Conservation (phyloP, 257 asterid species). For the Primulina tabacum region DNA sequence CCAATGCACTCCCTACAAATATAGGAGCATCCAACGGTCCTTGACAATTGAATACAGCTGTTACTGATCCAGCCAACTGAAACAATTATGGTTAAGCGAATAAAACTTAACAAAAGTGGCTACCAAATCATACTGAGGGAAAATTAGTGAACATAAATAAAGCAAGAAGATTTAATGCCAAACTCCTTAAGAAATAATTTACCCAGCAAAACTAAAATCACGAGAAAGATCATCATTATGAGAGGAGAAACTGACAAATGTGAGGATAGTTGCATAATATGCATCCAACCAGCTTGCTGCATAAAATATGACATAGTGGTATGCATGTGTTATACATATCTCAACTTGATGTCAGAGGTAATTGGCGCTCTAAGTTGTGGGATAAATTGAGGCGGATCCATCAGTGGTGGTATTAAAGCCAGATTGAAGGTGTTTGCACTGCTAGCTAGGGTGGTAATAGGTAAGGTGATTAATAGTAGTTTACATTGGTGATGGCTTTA, state of each 20-base stretch:
- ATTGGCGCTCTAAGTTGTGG: slow-evolving; percentile 5
- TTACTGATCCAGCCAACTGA: slow-evolving; percentile 97
- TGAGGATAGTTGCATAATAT: background rate
- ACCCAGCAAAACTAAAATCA: background rate
- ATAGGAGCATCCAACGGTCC: slow-evolving; percentile 98
- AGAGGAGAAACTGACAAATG: slow-evolving; percentile 10
- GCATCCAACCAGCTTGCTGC: background rate
- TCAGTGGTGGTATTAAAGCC: slow-evolving; percentile 1
- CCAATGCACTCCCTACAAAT: slow-evolving; percentile 95
- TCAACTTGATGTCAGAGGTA: slow-evolving; percentile 4
- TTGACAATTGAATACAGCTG: slow-evolving; percentile 97
- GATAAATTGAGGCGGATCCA: slow-evolving; percentile 12
- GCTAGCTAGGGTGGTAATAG: slow-evolving; percentile 1
- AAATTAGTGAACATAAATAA: background rate
- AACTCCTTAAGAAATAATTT: background rate
- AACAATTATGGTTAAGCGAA: slow-evolving; percentile 24
- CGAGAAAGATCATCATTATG: slow-evolving; percentile 11
- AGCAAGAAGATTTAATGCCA: background rate
- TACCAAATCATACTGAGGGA: slow-evolving; percentile 19
- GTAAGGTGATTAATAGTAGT: background rate
- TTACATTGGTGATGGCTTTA: background rate
- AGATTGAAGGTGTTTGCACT: background rate
- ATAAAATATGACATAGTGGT: background rate
- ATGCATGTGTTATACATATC: background rate
- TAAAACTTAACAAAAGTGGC: slow-evolving; percentile 8